Evolutionary conservation across 1,284 basidiomycete species (phyloP), one percentile per base, ranked within the genome.

Genomic region (Cutaneotrichosporon arboriforme): DNA sequence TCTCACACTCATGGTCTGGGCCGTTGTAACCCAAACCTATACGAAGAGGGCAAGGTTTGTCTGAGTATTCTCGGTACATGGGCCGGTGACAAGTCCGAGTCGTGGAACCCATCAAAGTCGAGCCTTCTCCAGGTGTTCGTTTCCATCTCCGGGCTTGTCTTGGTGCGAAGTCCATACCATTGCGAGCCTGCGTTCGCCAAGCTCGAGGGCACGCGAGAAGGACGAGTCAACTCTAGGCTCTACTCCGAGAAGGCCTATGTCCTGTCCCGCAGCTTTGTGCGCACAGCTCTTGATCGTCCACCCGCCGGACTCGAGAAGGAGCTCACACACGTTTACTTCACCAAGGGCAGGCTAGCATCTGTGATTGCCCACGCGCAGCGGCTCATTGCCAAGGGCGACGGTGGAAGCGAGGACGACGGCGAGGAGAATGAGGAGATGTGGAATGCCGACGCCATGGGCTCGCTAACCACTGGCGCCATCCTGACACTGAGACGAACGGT

Each of bases 1-100:
- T 91, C 88, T 58, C 94, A 91, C 87, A 96, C 92, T 10, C 89
- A 90, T 69, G 91, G 90, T 10, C 90, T 91, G 65, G 91, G 91
- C 17, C 80, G 90, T 78, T 88, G 86, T 84, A 77, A 67, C 51
- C 71, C 78, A 22, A 96, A 97, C 73, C 76, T 96, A 45, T 97
- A 97, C 65, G 90, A 94, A 68, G 92, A 97, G 63, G 91, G 91
- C 41, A 94, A 94, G 72, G 90, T 97, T 37, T 97, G 92, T 67
- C 73, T 97, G 46, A 92, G 88, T 21, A 87, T 97, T 43, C 76
- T 96, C 4, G 89, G 89, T 17, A 96, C 91, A 0, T 97, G 91
- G 91, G 81, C 84, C 1, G 91, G 92, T 4, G 90, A 92, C 66
- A 83, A 68, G 69, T 87, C 81, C 61, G 90, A 94, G 74, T 84